These are phyloP conservation scores for Bisporella sp. DNA, from an alignment of 2,329 filamentous ascomycete species.

Conservation along the genomic window DNA sequence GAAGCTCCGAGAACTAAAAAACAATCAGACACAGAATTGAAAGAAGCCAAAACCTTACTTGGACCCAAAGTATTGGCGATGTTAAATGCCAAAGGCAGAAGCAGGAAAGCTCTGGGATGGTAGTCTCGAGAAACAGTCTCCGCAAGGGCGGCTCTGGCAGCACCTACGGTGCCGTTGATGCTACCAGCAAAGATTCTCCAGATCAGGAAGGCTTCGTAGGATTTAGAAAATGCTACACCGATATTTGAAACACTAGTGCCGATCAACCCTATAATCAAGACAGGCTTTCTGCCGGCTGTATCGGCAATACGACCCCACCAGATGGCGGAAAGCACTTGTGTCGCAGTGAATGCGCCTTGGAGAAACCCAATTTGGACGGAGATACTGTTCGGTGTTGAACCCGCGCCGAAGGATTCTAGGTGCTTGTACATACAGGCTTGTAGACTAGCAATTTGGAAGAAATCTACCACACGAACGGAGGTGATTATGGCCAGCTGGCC, in stretches of 20 bases:
- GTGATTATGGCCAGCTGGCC: background rate
- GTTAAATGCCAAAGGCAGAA: conserved; percentile 60
- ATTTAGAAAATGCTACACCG: conserved; percentile 59
- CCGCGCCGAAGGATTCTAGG: background rate
- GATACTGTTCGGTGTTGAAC: background rate
- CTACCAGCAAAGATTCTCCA: conserved; percentile 51
- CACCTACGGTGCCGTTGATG: conserved; percentile 62
- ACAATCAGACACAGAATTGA: no score
- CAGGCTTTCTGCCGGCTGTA: conserved; percentile 26
- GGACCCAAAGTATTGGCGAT: conserved; percentile 37
- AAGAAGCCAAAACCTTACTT: no score
- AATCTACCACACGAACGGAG: background rate
- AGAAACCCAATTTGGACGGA: background rate
- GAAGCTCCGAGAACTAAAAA: no score
- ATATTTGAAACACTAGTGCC: conserved; percentile 55
- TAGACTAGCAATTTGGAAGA: background rate
- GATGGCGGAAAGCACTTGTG: background rate
- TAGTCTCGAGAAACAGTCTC: conserved; percentile 22
- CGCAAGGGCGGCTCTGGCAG: no score
- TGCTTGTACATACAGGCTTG: background rate
- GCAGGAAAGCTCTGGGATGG: conserved; percentile 34
- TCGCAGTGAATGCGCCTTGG: background rate
- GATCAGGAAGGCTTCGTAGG: conserved; percentile 53
- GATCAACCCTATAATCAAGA: conserved; percentile 57
- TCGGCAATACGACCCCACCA: background rate